A percentile compares a stretch with the other conserved stretches of the same genome.
Conservation (phyloP, 257 asterid species). For the Nicotiana obtusifolia region DNA sequence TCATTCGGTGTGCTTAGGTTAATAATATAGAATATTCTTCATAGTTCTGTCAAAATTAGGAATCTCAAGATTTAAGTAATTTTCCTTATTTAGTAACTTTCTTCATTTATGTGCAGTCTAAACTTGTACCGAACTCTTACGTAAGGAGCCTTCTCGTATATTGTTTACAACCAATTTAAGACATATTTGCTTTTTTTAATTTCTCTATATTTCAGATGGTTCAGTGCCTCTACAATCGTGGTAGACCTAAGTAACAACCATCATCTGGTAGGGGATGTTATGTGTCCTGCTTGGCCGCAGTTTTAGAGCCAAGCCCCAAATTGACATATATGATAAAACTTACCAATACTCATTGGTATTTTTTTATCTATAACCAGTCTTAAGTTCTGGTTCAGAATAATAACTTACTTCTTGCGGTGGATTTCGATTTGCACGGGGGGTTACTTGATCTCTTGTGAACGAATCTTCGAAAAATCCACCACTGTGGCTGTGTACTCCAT, state of each 20-base stretch:
- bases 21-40: neutral
- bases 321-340: neutral
- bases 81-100: neutral
- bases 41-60: neutral
- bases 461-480: neutral
- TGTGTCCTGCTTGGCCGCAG: neutral
- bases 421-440: neutral
- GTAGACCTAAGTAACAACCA: neutral
- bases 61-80: neutral
- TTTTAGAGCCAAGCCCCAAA: neutral
- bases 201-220: slow-evolving; percentile 1
- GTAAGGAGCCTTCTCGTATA: neutral
- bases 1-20: neutral
- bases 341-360: neutral
- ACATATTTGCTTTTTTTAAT: neutral
- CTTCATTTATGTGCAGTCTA: neutral
- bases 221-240: neutral
- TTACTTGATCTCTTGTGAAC: neutral
- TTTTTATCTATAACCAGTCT: neutral
- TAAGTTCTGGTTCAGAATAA: neutral
- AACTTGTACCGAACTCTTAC: neutral
- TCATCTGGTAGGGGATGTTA: too few species aligned
- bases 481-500: slow-evolving; percentile 1
- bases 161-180: neutral
- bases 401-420: slow-evolving; percentile 5